Conservation (phyloP, 331 rosid genomes). For the Quercus tomentella region DNA sequence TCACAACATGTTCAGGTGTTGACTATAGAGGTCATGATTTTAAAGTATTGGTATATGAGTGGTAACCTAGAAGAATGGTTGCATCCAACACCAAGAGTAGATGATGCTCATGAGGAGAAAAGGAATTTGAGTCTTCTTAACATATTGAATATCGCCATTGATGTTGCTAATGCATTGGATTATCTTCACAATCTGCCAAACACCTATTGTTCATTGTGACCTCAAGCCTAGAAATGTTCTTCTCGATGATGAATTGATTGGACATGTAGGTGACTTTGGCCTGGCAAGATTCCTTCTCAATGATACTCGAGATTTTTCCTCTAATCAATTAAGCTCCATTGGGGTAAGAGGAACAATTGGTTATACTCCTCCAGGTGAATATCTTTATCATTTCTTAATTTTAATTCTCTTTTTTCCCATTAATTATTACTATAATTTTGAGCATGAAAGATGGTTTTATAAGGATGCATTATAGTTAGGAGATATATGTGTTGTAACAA, state of each 20-base stretch:
- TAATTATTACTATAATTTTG: no score
- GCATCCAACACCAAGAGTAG: constrained; percentile 24
- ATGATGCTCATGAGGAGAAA: not conserved
- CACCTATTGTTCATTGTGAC: no score
- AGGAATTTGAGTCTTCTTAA: constrained; percentile 34
- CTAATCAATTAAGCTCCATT: not conserved
- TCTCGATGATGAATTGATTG: constrained; percentile 11
- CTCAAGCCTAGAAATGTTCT: no score
- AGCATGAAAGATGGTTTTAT: no score
- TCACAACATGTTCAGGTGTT: constrained; percentile 15
- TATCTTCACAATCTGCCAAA: no score
- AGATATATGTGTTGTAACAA: no score
- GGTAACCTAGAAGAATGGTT: constrained; percentile 48
- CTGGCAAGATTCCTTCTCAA: constrained; percentile 44
- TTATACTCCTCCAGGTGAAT: no score
- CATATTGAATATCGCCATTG: constrained; percentile 39
- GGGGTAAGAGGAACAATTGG: no score
- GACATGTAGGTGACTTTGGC: constrained; percentile 61
- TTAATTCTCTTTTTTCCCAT: no score
- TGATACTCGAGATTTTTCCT: constrained; percentile 7
- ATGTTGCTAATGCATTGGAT: no score
- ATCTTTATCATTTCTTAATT: no score
- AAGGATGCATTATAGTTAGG: no score
- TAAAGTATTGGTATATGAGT: constrained; percentile 40
- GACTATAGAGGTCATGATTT: constrained; percentile 49